A percentile compares a stretch with the other conserved stretches of the same genome.
Evolutionary conservation across 1,284 basidiomycete species (phyloP).

Genomic region (Leccinum pseudoinsigne): DNA sequence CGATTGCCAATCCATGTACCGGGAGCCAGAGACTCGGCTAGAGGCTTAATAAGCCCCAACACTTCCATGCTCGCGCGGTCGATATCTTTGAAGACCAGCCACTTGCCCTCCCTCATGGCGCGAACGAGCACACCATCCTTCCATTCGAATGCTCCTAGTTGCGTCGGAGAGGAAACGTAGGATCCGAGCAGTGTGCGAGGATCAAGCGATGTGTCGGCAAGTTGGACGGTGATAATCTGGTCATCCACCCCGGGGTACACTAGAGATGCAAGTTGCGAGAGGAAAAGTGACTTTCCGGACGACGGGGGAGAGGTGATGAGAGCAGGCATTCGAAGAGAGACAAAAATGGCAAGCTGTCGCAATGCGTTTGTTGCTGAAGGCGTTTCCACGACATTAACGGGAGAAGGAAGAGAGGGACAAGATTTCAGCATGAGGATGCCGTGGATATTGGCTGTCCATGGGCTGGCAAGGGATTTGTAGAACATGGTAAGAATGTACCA

Average conservation of each 20-base stretch:
- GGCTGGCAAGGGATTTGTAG: conserved; percentile 39
- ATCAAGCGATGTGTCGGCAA: conserved; percentile 94
- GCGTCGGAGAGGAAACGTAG: conserved; percentile 85
- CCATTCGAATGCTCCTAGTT: conserved; percentile 94
- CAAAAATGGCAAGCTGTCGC: conserved; percentile 60
- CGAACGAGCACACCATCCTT: conserved; percentile 93
- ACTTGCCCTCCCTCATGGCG: conserved; percentile 88
- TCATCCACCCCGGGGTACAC: conserved; percentile 58
- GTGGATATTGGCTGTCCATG: conserved; percentile 57
- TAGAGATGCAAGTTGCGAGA: conserved; percentile 73
- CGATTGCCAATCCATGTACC: conserved; percentile 78
- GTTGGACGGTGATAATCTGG: conserved; percentile 81
- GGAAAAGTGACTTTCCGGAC: conserved; percentile 85
- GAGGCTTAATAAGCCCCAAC: conserved; percentile 79
- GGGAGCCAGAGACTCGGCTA: conserved; percentile 77
- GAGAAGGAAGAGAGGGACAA: conserved; percentile 34
- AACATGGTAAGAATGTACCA: background rate
- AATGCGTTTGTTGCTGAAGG: conserved; percentile 61
- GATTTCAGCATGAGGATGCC: conserved; percentile 59
- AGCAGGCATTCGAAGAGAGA: conserved; percentile 73
- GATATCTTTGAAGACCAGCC: conserved; percentile 94
- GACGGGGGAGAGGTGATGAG: conserved; percentile 89
- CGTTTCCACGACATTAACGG: conserved; percentile 63
- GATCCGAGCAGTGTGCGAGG: conserved; percentile 93
- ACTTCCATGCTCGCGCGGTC: conserved; percentile 89